Percentiles rank a stretch among this genome's conserved stretches.
phyloP scores from a whole-genome alignment of 345 rosid genomes.

The Eutrema heterophyllum region DNA sequence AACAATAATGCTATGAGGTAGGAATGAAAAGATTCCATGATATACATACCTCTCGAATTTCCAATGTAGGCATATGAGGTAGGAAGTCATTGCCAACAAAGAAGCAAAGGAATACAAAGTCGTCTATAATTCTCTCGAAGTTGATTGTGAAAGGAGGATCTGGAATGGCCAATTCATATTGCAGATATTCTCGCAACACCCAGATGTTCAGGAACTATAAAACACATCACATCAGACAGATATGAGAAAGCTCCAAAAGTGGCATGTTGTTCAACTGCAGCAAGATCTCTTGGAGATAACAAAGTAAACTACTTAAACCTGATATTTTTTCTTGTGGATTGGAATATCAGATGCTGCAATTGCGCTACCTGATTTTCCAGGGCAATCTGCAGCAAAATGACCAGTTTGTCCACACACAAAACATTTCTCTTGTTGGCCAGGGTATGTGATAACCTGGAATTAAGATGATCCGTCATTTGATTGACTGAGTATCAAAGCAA shows the following conservation, averaged over 20 bases:
- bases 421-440: slow-evolving; percentile 97
- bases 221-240: slow-evolving; percentile 10
- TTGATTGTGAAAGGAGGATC: slow-evolving; percentile 76
- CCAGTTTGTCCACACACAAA: slow-evolving; percentile 90
- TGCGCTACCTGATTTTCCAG: slow-evolving; percentile 52
- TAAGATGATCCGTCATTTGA: neutral
- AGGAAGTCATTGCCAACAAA: slow-evolving; percentile 99
- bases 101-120: slow-evolving; percentile 95
- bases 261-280: neutral
- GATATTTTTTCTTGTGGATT: slow-evolving; percentile 95
- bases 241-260: slow-evolving; percentile 1
- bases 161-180: slow-evolving; percentile 78
- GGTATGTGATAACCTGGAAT: slow-evolving; percentile 66
- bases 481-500: slow-evolving; percentile 3
- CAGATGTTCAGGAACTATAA: slow-evolving; percentile 85
- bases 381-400: slow-evolving; percentile 95
- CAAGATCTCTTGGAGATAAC: neutral
- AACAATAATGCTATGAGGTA: neutral
- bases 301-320: slow-evolving; percentile 46
- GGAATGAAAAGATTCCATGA: slow-evolving; percentile 9
- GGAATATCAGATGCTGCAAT: slow-evolving; percentile 63
- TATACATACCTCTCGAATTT: slow-evolving; percentile 83
- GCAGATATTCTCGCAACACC: slow-evolving; percentile 90
- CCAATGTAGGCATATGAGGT: slow-evolving; percentile 98
- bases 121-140: slow-evolving; percentile 89